Evolutionary conservation across 768 basidiomycete genomes (phyloP), one percentile per base, ranked within the genome.

Genomic region (Trametes maxima): DNA sequence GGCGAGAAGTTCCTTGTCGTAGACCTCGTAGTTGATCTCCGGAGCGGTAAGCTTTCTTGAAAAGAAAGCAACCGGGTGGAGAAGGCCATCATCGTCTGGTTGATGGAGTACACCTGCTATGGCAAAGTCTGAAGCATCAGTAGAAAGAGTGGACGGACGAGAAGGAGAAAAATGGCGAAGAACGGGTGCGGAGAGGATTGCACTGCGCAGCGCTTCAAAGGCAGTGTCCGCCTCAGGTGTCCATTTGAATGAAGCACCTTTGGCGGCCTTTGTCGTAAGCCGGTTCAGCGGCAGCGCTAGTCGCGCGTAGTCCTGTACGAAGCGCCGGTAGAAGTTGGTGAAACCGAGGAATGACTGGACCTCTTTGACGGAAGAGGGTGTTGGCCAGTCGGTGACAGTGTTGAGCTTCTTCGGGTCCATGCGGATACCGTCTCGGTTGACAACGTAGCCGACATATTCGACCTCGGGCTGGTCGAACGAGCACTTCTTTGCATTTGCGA

Each of bases 1-100:
- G 0, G 81, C 79, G 2, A 83, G 72, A 0, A 85, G 56, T 67
- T 86, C 83, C 58, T 76, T 75, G 64, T 85, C 74, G 55, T 79
- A 70, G 36, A 75, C 74, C 28, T 78, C 71, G 64, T 84, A 84
- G 64, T 84, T 83, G 2, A 68, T 51, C 0, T 53, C 52, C 24
- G 52, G 11, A 24, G 52, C 39, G 16, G 52, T 53, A 33, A 80
- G 56, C 6, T 69, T 65, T 5, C 73, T 70, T 0, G 77, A 81
- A 3, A 68, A 62, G 60, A 75, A 84, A 0, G 73, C 78, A 17
- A 82, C 65, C 0, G 81, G 80, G 3, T 71, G 69, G 69, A 73
- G 77, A 5, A 60, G 22, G 14, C 57, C 60, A 8, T 68, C 56
- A 5, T 50, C 42, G 16, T 56, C 54, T 3, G 56, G 51, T 36